These are phyloP conservation scores for Nicotiana noctiflora DNA, from an alignment of 257 asterid species.

Conservation along the genomic window DNA sequence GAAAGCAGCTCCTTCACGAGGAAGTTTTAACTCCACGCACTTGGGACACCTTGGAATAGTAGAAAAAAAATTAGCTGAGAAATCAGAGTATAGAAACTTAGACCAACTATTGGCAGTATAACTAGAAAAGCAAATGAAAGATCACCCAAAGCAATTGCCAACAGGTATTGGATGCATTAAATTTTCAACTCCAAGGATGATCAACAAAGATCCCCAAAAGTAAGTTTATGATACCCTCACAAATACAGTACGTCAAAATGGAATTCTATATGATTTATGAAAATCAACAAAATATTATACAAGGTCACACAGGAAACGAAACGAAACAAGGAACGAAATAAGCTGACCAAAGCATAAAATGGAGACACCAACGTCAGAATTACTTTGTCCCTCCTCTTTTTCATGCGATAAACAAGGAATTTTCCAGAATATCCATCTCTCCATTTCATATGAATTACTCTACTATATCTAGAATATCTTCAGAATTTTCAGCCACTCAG, in stretches of 20 bases:
- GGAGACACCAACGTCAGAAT: background rate
- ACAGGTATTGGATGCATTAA: background rate
- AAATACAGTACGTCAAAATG: background rate
- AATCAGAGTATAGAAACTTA: background rate
- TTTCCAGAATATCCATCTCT: background rate
- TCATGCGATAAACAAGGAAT: background rate
- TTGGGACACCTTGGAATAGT: conserved; percentile 70
- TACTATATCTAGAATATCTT: background rate
- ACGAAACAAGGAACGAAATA: background rate
- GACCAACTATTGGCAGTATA: background rate
- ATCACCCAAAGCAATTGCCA: background rate
- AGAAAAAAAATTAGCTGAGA: conserved; percentile 5
- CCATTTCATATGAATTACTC: background rate
- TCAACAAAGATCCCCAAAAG: background rate
- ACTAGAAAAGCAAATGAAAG: background rate
- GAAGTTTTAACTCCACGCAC: conserved; percentile 85
- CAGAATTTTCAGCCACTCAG: background rate
- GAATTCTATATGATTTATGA: background rate
- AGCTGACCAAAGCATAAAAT: background rate
- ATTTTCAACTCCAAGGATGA: background rate
- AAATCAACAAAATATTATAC: background rate
- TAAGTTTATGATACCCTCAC: background rate
- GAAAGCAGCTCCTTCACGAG: conserved; percentile 94
- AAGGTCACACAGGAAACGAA: background rate
- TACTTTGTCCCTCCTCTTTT: background rate